These are phyloP conservation scores for Neonectria neomacrospora DNA, from an alignment of 2,329 filamentous ascomycete genomes.

Conservation along the genomic window DNA sequence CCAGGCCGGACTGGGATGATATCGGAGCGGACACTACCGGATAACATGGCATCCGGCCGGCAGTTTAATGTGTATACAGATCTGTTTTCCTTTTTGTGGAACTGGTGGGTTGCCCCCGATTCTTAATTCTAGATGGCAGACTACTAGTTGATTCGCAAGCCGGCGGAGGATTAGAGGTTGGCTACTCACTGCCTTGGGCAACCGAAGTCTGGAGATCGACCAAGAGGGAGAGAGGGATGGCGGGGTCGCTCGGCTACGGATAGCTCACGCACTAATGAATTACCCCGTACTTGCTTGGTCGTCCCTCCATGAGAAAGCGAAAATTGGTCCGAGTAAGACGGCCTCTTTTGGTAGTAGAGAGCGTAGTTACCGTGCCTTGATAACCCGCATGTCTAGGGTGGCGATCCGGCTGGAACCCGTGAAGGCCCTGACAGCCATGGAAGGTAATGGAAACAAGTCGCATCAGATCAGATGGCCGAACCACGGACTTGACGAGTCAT, in stretches of 20 bases:
- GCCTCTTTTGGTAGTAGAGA: neutral
- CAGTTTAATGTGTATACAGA: neutral
- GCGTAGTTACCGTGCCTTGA: neutral
- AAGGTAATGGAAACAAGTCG: slow-evolving; percentile 3
- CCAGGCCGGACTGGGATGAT: neutral
- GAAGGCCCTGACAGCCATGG: slow-evolving; percentile 3
- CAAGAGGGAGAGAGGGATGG: neutral
- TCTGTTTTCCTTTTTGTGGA: neutral
- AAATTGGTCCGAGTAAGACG: neutral
- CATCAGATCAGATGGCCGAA: neutral
- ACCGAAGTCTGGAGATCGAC: neutral
- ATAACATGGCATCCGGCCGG: neutral
- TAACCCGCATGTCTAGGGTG: slow-evolving; percentile 2
- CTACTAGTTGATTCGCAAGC: neutral
- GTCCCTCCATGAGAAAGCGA: neutral
- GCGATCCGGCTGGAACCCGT: neutral
- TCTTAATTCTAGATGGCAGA: neutral
- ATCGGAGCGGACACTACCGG: neutral
- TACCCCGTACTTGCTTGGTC: neutral
- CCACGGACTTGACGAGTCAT: neutral
- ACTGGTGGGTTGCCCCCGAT: neutral
- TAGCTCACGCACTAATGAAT: neutral
- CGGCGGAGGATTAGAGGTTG: neutral
- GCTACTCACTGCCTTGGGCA: slow-evolving; percentile 1
- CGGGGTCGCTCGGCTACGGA: neutral